A percentile compares a stretch with the other conserved stretches of the same genome.
Conservation (phyloP, 306 rosid genomes). For the Lathyrus sativus region DNA sequence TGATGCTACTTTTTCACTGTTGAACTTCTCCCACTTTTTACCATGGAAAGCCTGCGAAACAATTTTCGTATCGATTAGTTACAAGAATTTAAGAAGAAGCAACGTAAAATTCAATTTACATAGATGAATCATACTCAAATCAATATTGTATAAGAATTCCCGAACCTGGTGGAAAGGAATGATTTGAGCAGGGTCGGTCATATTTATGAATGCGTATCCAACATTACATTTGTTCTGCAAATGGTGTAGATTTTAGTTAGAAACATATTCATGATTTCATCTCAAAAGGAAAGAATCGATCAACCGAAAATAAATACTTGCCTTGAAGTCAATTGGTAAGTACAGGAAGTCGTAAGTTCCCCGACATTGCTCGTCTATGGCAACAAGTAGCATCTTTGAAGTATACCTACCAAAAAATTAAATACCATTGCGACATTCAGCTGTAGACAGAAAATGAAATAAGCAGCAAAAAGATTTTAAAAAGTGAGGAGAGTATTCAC, state of each 20-base stretch:
- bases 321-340: conserved; percentile 88
- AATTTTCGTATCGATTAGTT: conserved; percentile 25
- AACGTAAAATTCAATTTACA: conserved; percentile 11
- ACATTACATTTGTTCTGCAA: conserved; percentile 90
- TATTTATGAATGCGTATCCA: conserved; percentile 91
- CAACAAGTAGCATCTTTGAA: conserved; percentile 86
- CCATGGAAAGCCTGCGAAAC: conserved; percentile 77
- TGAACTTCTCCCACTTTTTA: conserved; percentile 88
- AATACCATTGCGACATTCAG: neutral
- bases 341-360: conserved; percentile 88
- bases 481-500: conserved; percentile 27
- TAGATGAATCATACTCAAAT: conserved; percentile 27
- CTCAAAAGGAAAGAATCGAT: conserved; percentile 29
- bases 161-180: conserved; percentile 72
- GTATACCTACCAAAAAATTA: conserved; percentile 63
- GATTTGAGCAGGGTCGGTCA: conserved; percentile 74
- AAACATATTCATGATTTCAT: conserved; percentile 26
- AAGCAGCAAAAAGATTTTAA: conserved; percentile 18
- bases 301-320: conserved; percentile 43
- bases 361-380: conserved; percentile 77
- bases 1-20: conserved; percentile 86
- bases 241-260: conserved; percentile 35
- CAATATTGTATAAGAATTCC: conserved; percentile 11
- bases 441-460: conserved; percentile 23
- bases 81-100: conserved; percentile 23